Base-by-base conservation (phyloP, 805 yeast genomes). In the Candida boleticola region DNA sequence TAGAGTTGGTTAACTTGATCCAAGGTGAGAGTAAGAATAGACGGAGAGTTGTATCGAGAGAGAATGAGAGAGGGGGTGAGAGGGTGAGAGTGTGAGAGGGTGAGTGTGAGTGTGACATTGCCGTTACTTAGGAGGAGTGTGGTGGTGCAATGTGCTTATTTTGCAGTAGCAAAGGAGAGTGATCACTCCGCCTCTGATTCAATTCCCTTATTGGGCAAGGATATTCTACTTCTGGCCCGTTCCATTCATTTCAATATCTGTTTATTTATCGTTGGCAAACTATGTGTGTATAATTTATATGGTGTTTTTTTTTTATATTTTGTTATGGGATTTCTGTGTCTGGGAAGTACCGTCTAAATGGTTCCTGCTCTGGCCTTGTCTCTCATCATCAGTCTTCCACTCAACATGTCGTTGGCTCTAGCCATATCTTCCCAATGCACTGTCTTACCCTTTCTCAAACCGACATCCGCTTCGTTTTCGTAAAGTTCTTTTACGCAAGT, bases 381-480 rank as follows among this genome's bases (percentile, higher is more conserved):
- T 14, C 39, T 16, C 44, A 83, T 61, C 50, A 71, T 61, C 42
- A 76, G 58, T 56, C 90, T 73, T 30, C 95, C 95, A 56, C 90
- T 84, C 54, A 86, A 69, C 52, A 85, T 77, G 56, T 83, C 87
- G 47, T 80, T 77, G 26, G 81, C 76, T 43, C 72, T 71, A 43
- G 71, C 73, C 66, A 80, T 70, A 37, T 74, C 68, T 39, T 69
- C 66, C 95, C 95, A 86, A 60, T 85, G 93, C 36, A 84, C 64
- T 1, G 73, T 76, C 40, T 63, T 65, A 42, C 89, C 88, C 66
- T 83, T 85, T 68, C 95, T 76, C 55, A 76, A 68, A 32, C 60
- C 60, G 29, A 80, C 63, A 57, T 84, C 75, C 1, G 92, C 80
- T 47, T 81, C 83, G 29, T 72, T 64, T 9, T 70, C 66, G 79